phyloP scores from a whole-genome alignment of 257 asterid genomes.

The Catharanthus roseus region DNA sequence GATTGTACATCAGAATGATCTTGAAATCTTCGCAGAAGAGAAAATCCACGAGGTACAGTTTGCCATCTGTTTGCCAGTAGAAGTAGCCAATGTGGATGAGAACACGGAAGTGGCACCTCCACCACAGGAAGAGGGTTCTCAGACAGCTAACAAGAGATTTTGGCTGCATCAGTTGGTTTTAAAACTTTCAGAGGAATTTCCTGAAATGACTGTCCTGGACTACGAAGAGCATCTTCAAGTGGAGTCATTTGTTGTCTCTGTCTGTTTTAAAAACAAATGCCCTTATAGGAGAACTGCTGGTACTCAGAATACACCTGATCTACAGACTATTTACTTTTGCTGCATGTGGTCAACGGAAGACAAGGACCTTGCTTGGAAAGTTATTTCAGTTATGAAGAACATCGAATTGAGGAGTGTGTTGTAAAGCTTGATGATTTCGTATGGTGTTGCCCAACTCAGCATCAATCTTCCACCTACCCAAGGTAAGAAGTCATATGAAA shows the following conservation, averaged over 20 bases:
- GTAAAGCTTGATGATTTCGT: background rate
- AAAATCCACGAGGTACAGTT: conserved; percentile 43
- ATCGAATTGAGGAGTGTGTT: conserved; percentile 15
- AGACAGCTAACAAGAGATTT: conserved; percentile 11
- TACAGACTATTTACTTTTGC: conserved; percentile 30
- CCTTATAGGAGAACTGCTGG: conserved; percentile 29
- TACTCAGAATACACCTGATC: conserved; percentile 6
- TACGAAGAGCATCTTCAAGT: conserved; percentile 34
- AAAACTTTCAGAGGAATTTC: conserved; percentile 27
- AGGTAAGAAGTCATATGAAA: background rate
- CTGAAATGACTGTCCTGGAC: conserved; percentile 32
- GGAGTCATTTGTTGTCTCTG: conserved; percentile 36
- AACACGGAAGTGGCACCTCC: conserved; percentile 9
- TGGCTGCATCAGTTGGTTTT: conserved; percentile 31
- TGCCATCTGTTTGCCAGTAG: conserved; percentile 42
- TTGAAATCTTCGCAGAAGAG: conserved; percentile 28
- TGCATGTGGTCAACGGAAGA: conserved; percentile 56
- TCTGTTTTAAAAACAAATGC: conserved; percentile 46
- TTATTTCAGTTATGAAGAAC: conserved; percentile 37
- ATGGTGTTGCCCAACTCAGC: background rate
- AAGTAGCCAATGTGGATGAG: conserved; percentile 12
- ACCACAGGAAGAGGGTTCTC: conserved; percentile 14
- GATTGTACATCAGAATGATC: conserved; percentile 42
- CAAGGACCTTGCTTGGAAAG: conserved; percentile 53
- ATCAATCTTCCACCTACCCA: background rate